Percentiles rank a stretch among this genome's conserved stretches.
Evolutionary conservation across 345 rosid genomes (phyloP).

Genomic region (Alliaria petiolata): DNA sequence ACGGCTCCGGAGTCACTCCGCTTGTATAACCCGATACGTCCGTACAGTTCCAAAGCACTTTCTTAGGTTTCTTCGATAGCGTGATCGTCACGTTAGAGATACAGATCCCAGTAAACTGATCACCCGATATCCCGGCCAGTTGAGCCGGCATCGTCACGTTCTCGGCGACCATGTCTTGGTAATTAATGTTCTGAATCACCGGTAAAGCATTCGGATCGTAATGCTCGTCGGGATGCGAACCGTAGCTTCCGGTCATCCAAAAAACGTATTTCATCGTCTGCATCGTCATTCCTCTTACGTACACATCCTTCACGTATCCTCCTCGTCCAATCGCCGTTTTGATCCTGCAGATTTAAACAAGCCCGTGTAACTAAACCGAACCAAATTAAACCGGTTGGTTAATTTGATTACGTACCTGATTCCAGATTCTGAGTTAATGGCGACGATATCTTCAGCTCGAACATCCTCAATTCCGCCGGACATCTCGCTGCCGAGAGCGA

Average conservation of each 20-base stretch:
- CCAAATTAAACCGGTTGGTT: not conserved
- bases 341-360: conserved; percentile 33
- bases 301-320: conserved; percentile 71
- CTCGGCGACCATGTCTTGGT: conserved; percentile 63
- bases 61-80: conserved; percentile 41
- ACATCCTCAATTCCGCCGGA: conserved; percentile 85
- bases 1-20: conserved; percentile 58
- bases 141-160: conserved; percentile 68
- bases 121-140: conserved; percentile 55
- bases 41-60: conserved; percentile 79
- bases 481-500: conserved; percentile 91
- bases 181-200: conserved; percentile 55
- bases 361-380: not conserved
- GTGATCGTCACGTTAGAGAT: conserved; percentile 71
- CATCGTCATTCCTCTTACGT: conserved; percentile 62
- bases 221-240: conserved; percentile 64
- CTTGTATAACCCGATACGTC: conserved; percentile 56
- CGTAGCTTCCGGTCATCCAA: conserved; percentile 91
- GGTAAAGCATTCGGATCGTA: conserved; percentile 72
- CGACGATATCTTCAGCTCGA: conserved; percentile 72
- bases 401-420: conserved; percentile 27
- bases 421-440: conserved; percentile 68
- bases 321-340: conserved; percentile 81
- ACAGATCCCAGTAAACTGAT: conserved; percentile 68
- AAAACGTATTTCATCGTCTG: conserved; percentile 75